Percentiles rank a stretch among this genome's conserved stretches.
Conservation (phyloP, 257 asterid genomes). For the Rehmannia glutinosa region DNA sequence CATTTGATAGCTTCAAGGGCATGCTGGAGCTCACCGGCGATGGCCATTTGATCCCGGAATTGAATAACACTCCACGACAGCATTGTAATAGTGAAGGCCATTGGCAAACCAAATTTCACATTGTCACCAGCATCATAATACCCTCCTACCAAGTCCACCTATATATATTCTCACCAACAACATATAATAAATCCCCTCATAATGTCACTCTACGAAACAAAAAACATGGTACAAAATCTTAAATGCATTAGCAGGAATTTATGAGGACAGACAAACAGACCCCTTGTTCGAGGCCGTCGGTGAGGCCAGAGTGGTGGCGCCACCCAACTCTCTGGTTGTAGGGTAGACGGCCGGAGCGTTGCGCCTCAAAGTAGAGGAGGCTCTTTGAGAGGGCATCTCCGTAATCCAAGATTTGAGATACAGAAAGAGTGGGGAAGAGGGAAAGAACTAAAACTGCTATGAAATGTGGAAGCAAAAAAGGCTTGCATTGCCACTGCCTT, state of each 20-base stretch:
- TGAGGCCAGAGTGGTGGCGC: slow-evolving; percentile 95
- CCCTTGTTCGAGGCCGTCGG: slow-evolving; percentile 93
- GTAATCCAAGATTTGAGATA: slow-evolving; percentile 37
- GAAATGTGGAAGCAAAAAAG: background rate
- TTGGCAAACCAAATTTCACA: slow-evolving; percentile 84
- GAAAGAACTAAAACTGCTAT: slow-evolving; percentile 10
- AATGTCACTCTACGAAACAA: background rate
- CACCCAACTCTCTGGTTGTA: slow-evolving; percentile 69
- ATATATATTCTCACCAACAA: background rate
- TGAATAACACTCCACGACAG: slow-evolving; percentile 73
- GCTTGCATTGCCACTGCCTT: slow-evolving; percentile 15
- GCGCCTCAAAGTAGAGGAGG: slow-evolving; percentile 87
- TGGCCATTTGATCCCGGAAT: slow-evolving; percentile 46
- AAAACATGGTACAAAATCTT: background rate
- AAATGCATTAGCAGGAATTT: background rate
- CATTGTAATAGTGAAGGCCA: slow-evolving; percentile 82
- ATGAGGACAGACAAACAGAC: slow-evolving; percentile 21
- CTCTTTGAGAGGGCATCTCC: slow-evolving; percentile 79
- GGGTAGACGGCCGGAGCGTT: slow-evolving; percentile 92
- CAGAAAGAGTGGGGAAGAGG: slow-evolving; percentile 27
- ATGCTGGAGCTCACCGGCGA: slow-evolving; percentile 56
- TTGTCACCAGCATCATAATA: slow-evolving; percentile 92
- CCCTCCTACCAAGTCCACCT: slow-evolving; percentile 96
- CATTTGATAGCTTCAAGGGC: slow-evolving; percentile 87
- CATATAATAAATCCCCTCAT: too few relatives aligned